Evolutionary conservation across 371 early-diverging fungal species (phyloP).

Genomic region (Syncephalastrum contaminatum): DNA sequence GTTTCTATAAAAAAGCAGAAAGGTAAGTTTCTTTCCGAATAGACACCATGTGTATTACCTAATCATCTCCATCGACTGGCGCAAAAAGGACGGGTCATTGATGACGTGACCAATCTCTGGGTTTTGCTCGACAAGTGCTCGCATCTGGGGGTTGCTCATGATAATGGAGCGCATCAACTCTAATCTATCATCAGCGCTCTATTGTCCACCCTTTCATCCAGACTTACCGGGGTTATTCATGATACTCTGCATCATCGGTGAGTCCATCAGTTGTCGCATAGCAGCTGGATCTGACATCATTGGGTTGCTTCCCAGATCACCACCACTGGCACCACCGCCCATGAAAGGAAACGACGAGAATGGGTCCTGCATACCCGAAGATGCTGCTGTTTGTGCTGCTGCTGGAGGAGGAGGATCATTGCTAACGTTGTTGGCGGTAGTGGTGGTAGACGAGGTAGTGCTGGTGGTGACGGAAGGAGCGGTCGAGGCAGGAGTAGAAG

Average conservation of each 20-base stretch:
- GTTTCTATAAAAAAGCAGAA: slow-evolving; percentile 44
- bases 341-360: no score
- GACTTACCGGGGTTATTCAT: slow-evolving; percentile 43
- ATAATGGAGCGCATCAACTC: slow-evolving; percentile 74
- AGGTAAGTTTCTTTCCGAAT: no score
- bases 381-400: slow-evolving; percentile 10
- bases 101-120: slow-evolving; percentile 80
- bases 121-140: slow-evolving; percentile 67
- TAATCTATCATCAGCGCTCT: slow-evolving; percentile 8
- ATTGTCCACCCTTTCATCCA: neutral
- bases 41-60: slow-evolving; percentile 23
- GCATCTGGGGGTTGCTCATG: slow-evolving; percentile 71
- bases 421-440: neutral
- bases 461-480: slow-evolving; percentile 6
- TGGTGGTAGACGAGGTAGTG: slow-evolving; percentile 1
- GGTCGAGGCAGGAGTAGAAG: slow-evolving; percentile 19
- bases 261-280: slow-evolving; percentile 54
- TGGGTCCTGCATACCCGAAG: slow-evolving; percentile 2
- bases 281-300: slow-evolving; percentile 40
- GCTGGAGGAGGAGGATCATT: slow-evolving; percentile 1
- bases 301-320: no score
- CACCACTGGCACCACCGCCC: neutral
- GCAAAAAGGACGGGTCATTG: slow-evolving; percentile 73
- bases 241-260: slow-evolving; percentile 48
- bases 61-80: slow-evolving; percentile 65